Conservation (phyloP, 1,284 basidiomycete species). For the Bjerkandera adusta region DNA sequence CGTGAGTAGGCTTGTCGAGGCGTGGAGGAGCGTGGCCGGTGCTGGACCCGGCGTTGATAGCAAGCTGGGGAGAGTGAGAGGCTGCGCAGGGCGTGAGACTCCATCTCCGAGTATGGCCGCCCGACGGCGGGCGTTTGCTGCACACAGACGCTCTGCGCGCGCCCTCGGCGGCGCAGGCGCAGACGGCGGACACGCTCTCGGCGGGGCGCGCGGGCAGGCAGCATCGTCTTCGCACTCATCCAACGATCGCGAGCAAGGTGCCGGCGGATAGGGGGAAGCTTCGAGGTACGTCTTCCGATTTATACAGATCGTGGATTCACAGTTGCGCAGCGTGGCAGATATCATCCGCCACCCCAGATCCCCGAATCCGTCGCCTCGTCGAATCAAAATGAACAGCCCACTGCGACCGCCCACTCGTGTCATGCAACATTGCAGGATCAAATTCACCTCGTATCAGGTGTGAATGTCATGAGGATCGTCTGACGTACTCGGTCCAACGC, state of each 20-base stretch:
- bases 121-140: conserved; percentile 6
- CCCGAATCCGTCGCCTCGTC: conserved; percentile 24
- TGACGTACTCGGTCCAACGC: not conserved
- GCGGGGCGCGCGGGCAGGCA: conserved; percentile 2
- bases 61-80: conserved; percentile 12
- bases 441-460: conserved; percentile 7
- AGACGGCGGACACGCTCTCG: conserved; percentile 2
- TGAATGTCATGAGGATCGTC: not conserved
- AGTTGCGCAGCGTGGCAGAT: conserved; percentile 30
- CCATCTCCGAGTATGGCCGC: conserved; percentile 14
- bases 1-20: conserved; percentile 6
- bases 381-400: conserved; percentile 22
- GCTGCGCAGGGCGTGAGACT: conserved; percentile 11
- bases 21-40: conserved; percentile 3
- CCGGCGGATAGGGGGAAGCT: conserved; percentile 17
- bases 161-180: conserved; percentile 1
- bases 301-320: conserved; percentile 28
- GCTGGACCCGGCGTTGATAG: conserved; percentile 11
- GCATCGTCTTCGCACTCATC: conserved; percentile 2
- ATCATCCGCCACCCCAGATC: conserved; percentile 27
- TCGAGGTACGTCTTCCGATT: conserved; percentile 22
- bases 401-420: conserved; percentile 3
- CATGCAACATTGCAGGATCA: conserved; percentile 9
- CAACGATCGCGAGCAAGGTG: conserved; percentile 15
- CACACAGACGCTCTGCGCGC: conserved; percentile 3